A percentile compares a stretch with the other conserved stretches of the same genome.
phyloP scores from a whole-genome alignment of 176 grass and related monocot species.

The Calamus simplicifolius region DNA sequence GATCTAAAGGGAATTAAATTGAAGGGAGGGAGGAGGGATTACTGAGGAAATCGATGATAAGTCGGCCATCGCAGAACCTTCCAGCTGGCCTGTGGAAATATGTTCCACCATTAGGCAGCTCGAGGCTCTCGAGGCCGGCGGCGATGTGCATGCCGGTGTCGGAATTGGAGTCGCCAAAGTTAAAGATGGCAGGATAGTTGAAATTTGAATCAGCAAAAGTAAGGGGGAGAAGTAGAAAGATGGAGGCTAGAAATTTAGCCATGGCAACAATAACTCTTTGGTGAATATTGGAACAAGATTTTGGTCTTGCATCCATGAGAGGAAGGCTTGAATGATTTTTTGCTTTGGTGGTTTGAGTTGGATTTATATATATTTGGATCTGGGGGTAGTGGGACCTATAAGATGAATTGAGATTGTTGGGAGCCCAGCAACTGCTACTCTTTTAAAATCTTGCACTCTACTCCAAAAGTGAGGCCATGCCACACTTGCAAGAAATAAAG shows the following conservation, averaged over 20 bases:
- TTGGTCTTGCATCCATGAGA: too few relatives aligned
- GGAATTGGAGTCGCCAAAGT: conserved; percentile 98
- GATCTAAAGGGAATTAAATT: background rate
- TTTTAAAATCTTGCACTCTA: too few relatives aligned
- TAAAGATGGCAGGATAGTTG: conserved; percentile 72
- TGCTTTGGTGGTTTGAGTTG: too few relatives aligned
- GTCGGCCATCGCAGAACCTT: conserved; percentile 87
- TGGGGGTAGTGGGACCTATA: too few relatives aligned
- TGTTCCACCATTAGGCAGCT: conserved; percentile 71
- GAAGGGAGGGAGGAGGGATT: conserved; percentile 3
- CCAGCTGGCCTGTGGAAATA: conserved; percentile 68
- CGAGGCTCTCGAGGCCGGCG: conserved; percentile 65
- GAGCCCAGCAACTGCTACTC: too few relatives aligned
- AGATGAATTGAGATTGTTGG: too few relatives aligned
- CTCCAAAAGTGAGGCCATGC: too few relatives aligned
- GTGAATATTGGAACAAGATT: too few relatives aligned
- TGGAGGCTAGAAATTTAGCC: background rate
- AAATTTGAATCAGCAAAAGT: conserved; percentile 32
- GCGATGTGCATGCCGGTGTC: conserved; percentile 82
- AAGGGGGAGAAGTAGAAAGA: background rate
- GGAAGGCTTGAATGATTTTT: too few relatives aligned
- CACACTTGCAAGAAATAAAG: too few relatives aligned
- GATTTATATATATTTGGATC: too few relatives aligned
- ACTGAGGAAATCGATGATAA: conserved; percentile 94
- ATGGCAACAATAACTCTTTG: too few relatives aligned